Conservation (phyloP, 2,329 filamentous ascomycete species). For the Trichoderma sp. region DNA sequence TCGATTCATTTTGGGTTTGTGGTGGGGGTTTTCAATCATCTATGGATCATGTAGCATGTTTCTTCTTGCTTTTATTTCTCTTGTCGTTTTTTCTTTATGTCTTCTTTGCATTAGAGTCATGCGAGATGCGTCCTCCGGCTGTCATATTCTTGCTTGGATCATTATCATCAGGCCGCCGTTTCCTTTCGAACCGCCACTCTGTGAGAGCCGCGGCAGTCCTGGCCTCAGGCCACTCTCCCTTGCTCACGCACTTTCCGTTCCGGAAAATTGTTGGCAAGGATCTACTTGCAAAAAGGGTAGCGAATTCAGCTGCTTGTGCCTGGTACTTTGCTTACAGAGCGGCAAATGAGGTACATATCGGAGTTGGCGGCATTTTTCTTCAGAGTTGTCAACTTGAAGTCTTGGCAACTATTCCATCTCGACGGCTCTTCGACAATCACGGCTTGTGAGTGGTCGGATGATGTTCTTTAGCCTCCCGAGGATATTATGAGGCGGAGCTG, state of each 20-base stretch:
- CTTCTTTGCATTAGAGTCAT: background rate
- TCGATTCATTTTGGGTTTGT: background rate
- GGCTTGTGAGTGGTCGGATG: slow-evolving; percentile 19
- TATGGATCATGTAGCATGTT: slow-evolving; percentile 16
- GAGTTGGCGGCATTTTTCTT: slow-evolving; percentile 19
- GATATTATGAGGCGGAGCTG: slow-evolving; percentile 17
- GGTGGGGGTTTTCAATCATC: background rate
- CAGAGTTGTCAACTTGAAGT: slow-evolving; percentile 8
- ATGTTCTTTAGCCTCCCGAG: slow-evolving; percentile 16
- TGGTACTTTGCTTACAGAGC: slow-evolving; percentile 1
- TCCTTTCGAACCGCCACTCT: background rate
- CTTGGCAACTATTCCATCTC: slow-evolving; percentile 21
- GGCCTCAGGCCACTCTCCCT: too few species aligned
- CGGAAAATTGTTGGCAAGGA: slow-evolving; percentile 10
- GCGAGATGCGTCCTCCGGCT: background rate
- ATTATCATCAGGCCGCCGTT: background rate
- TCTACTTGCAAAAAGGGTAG: background rate
- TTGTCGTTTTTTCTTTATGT: background rate
- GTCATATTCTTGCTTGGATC: background rate
- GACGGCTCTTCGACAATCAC: slow-evolving; percentile 10
- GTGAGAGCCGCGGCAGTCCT: background rate
- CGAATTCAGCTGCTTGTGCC: background rate
- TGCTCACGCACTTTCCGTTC: background rate
- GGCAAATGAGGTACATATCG: slow-evolving; percentile 6
- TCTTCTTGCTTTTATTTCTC: background rate